Base-by-base conservation (phyloP, 2,329 filamentous ascomycete genomes). In the Drechslerella dactyloides region DNA sequence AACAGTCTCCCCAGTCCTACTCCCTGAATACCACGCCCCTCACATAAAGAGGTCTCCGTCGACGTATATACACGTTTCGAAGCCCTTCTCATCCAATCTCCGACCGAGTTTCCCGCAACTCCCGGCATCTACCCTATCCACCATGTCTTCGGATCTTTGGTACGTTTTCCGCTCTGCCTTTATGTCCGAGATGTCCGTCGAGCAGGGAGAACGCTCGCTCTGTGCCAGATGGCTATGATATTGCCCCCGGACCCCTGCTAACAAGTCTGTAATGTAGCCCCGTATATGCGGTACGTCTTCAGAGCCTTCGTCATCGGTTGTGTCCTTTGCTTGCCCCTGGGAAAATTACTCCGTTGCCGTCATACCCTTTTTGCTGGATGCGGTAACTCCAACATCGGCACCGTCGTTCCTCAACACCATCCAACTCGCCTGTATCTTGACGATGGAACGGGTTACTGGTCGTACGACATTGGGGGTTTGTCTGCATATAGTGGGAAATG, bases 251-350 rank as follows among this genome's bases (percentile, higher is more conserved):
- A n/a, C 17, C 19, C 56, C 10, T 72, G 59, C 73, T 73, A 59
- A 60, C 79, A 74, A 78, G 78, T 78, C 74, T 76, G 77, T 77
- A 75, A 56, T 80, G 74, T 78, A 99, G 93, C 85, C 93, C 93
- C 84, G 93, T 96, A 80, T 99, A 97, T 85, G 91, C 94, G 86
- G 94, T 97, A 87, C 91, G 93, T 96, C 79, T 75, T 74, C 75
- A 69, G 48, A 69, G 55, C 51, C 40, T 40, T 46, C 37, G 33
- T 53, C 27, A 23, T 48, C 30, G 46, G 72, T 64, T 64, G 48
- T 74, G 69, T 30, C 74, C 64, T 55, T 55, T 52, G 44, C 11
- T 5, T 53, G 70, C 46, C 59, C 61, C 69, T 55, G 56, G 68
- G 62, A 74, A 73, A 75, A 69, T 55, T 64, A 75, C 75, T 60